Evolutionary conservation across 2,329 filamentous ascomycete genomes (phyloP).

Genomic region (Aspergillus pseudonomiae): DNA sequence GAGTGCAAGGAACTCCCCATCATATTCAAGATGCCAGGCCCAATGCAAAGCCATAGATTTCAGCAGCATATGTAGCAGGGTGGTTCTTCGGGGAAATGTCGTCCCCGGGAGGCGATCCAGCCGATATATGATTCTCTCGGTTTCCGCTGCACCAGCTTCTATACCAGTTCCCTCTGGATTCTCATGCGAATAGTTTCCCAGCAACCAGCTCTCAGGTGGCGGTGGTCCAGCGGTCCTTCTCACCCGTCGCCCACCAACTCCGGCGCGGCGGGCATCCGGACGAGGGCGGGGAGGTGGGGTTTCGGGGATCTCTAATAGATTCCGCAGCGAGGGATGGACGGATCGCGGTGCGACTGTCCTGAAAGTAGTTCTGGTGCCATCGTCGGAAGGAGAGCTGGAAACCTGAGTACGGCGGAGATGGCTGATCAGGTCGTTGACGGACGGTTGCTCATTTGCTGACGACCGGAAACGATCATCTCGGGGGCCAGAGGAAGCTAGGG

Average conservation of each 20-base stretch:
- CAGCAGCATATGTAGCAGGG: constrained; percentile 55
- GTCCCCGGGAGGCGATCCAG: constrained; percentile 46
- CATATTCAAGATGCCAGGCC: constrained; percentile 59
- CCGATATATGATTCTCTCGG: constrained; percentile 30
- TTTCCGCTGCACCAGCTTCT: constrained; percentile 20
- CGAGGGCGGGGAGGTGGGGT: constrained; percentile 47
- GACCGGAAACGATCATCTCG: constrained; percentile 27
- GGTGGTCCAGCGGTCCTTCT: constrained; percentile 49
- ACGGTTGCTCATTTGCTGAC: constrained; percentile 30
- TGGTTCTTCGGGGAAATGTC: constrained; percentile 40
- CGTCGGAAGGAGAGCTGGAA: constrained; percentile 22
- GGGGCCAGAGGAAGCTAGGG: constrained; percentile 35
- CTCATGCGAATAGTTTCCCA: constrained; percentile 19
- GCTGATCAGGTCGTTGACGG: constrained; percentile 52
- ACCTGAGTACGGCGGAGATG: constrained; percentile 50
- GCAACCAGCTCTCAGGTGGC: constrained; percentile 50
- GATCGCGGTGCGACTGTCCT: constrained; percentile 36
- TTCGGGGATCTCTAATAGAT: constrained; percentile 48
- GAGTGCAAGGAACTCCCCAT: constrained; percentile 56
- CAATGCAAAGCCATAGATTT: constrained; percentile 60
- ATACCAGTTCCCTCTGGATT: constrained; percentile 10
- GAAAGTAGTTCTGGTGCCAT: constrained; percentile 19
- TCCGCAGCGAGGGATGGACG: constrained; percentile 49
- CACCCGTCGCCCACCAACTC: constrained; percentile 36
- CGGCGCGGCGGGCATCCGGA: constrained; percentile 32